Percentiles rank a stretch among this genome's conserved stretches.
Evolutionary conservation across 2,329 filamentous ascomycete species (phyloP).

Genomic region (Aspergillus flavus): DNA sequence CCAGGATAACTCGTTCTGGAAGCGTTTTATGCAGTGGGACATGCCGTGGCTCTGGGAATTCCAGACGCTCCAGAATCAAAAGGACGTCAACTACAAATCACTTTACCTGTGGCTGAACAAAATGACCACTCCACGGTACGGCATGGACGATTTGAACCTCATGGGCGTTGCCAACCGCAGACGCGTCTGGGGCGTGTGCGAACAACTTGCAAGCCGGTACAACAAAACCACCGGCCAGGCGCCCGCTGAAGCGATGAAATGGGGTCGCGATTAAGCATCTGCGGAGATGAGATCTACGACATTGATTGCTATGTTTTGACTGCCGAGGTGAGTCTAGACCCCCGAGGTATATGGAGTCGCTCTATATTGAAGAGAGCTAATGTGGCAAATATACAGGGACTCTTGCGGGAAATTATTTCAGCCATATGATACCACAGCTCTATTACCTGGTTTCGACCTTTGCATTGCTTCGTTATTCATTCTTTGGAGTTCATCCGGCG

Average conservation of each 20-base stretch:
- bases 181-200: slow-evolving; percentile 23
- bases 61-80: slow-evolving; percentile 5
- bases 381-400: background rate
- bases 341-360: background rate
- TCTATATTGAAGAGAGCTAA: background rate
- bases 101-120: slow-evolving; percentile 22
- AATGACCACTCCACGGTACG: slow-evolving; percentile 19
- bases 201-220: slow-evolving; percentile 19
- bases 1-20: slow-evolving; percentile 25
- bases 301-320: background rate
- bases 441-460: background rate
- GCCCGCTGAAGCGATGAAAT: background rate
- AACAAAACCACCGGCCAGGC: background rate
- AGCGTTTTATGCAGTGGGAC: slow-evolving; percentile 19
- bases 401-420: background rate
- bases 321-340: background rate
- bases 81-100: slow-evolving; percentile 20
- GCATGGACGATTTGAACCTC: slow-evolving; percentile 19
- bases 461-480: background rate
- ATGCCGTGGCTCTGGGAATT: slow-evolving; percentile 28
- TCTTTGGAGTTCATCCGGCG: background rate
- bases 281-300: background rate
- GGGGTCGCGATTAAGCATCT: background rate
- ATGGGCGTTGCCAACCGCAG: slow-evolving; percentile 24
- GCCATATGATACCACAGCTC: background rate